Conservation (phyloP, 331 rosid genomes). For the Rosa hybrid region DNA sequence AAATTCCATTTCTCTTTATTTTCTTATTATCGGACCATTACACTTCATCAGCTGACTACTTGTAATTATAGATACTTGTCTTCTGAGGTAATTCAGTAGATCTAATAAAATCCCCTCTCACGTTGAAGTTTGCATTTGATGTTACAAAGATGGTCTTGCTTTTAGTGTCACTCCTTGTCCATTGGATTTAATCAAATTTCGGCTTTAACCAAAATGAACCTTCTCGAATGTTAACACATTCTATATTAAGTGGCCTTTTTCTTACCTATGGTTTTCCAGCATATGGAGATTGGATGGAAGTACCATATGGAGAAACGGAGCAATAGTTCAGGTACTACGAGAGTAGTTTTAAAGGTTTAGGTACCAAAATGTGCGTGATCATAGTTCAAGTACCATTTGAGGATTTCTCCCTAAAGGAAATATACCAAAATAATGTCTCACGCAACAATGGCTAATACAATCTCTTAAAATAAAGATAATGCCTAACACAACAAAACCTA, state of each 20-base stretch:
- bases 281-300: too few species aligned
- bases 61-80: background rate
- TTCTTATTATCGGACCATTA: background rate
- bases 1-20: too few species aligned
- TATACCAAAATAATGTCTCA: too few species aligned
- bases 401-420: too few species aligned
- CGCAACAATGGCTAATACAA: background rate
- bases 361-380: too few species aligned
- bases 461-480: too few species aligned
- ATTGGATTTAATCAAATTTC: background rate
- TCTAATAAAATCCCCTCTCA: background rate
- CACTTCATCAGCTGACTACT: background rate
- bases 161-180: conserved; percentile 1
- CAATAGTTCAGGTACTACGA: too few species aligned
- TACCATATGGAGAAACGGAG: too few species aligned
- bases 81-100: background rate
- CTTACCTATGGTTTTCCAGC: too few species aligned
- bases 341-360: too few species aligned
- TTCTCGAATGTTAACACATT: background rate
- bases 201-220: background rate
- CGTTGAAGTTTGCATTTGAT: background rate
- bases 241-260: background rate
- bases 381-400: too few species aligned
- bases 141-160: background rate
- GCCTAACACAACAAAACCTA: background rate